Evolutionary conservation across 805 yeast species (phyloP).

Genomic region (Lipomyces mesembrius): DNA sequence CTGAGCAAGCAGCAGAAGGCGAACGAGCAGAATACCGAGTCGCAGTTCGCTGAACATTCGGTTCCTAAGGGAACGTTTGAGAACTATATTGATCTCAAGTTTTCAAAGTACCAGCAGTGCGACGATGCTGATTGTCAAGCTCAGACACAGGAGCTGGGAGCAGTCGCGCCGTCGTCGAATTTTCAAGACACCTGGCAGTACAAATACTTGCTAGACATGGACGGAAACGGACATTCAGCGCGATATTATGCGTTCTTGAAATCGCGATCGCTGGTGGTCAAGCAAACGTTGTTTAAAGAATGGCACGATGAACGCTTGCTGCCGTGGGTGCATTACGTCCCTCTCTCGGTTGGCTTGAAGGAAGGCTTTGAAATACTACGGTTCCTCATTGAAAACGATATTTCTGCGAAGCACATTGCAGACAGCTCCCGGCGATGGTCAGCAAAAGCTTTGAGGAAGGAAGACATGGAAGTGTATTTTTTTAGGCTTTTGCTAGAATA

Average conservation of each 20-base stretch:
- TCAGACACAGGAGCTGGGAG: conserved; percentile 23
- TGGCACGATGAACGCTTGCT: conserved; percentile 39
- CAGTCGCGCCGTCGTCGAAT: conserved; percentile 15
- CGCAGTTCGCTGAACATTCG: conserved; percentile 25
- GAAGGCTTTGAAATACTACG: conserved; percentile 35
- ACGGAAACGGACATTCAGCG: conserved; percentile 39
- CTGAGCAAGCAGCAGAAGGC: conserved; percentile 17
- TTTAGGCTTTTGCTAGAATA: conserved; percentile 39
- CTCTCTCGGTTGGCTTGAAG: conserved; percentile 33
- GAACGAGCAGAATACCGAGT: conserved; percentile 10
- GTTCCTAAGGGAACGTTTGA: conserved; percentile 17
- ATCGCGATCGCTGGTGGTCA: conserved; percentile 35
- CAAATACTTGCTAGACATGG: conserved; percentile 38
- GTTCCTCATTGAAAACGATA: conserved; percentile 33
- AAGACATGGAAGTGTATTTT: conserved; percentile 38
- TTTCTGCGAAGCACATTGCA: conserved; percentile 31
- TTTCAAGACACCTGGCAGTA: conserved; percentile 32
- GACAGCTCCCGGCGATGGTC: conserved; percentile 33
- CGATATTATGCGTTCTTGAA: conserved; percentile 36
- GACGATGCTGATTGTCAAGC: conserved; percentile 30
- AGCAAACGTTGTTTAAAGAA: conserved; percentile 38
- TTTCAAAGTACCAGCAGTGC: conserved; percentile 29
- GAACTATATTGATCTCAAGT: conserved; percentile 17
- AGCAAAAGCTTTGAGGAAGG: conserved; percentile 32
- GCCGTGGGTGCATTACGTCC: conserved; percentile 41